Evolutionary conservation across 2,329 filamentous ascomycete genomes (phyloP), one percentile per base, ranked within the genome.

Genomic region (Apiospora aurea): DNA sequence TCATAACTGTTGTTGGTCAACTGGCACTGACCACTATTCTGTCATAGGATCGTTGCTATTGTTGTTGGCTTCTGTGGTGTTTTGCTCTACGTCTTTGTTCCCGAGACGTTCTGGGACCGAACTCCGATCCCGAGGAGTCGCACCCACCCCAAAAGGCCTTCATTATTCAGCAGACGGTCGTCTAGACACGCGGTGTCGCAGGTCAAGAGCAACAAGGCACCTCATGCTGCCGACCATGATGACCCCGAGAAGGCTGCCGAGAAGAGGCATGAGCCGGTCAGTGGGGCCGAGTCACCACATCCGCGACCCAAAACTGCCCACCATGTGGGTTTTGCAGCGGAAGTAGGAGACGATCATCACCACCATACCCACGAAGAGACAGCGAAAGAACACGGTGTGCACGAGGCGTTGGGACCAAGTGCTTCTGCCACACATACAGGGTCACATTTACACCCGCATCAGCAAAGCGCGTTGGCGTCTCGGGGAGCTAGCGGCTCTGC

Each of bases 51-150:
- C 71, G 91, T 97, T 66, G 90, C 95, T 0, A 93, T 97, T 4
- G 85, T 97, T 13, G 93, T 95, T 46, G 94, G 87, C 0, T 88
- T 94, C 67, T 91, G 91, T 73, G 87, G 91, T 49, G 80, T 89
- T 26, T 83, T 97, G 2, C 86, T 98, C 1, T 97, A 97, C 80
- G 86, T 98, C 72, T 97, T 97, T 77, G 94, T 97, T 0, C 96
- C 96, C 0, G 96, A 98, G 83, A 97, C 95, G 0, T 98, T 97
- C 76, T 98, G 96, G 96, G 95, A 98, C 81, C 88, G 96, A 67
- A 92, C 92, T 2, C 95, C 95, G 1, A 72, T 81, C 43, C 82
- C 83, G 1, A 80, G 77, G 66, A 79, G 82, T 3, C 79, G 81
- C 26, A 82, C 81, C 53, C 76, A 81, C 2, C 79, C 80, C 8